A percentile compares a stretch with the other conserved stretches of the same genome.
phyloP scores from a whole-genome alignment of 208 protist species.

The Leishmania tarentolae region DNA sequence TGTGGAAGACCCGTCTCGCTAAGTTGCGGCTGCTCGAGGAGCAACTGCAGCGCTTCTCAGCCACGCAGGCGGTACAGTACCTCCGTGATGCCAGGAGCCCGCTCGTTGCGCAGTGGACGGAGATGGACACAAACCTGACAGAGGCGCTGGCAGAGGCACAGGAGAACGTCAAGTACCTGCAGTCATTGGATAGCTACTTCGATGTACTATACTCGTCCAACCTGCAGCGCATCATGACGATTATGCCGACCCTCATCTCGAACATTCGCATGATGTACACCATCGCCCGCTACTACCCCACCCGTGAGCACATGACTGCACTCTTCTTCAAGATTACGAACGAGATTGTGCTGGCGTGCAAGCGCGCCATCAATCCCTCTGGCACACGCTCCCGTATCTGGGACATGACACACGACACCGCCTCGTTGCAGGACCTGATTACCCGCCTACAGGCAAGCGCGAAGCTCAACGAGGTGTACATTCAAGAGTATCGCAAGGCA shows the following conservation, averaged over 20 bases:
- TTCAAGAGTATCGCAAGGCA: constrained; percentile 91
- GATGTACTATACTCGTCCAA: constrained; percentile 95
- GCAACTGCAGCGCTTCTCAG: constrained; percentile 80
- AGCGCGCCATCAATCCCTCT: constrained; percentile 90
- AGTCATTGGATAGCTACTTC: constrained; percentile 96
- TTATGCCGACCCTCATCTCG: constrained; percentile 94
- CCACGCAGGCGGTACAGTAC: constrained; percentile 87
- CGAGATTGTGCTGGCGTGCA: constrained; percentile 95
- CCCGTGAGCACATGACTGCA: constrained; percentile 94
- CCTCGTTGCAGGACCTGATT: constrained; percentile 81
- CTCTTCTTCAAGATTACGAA: constrained; percentile 98
- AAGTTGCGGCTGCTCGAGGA: constrained; percentile 93
- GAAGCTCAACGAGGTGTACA: constrained; percentile 94
- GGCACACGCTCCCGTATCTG: constrained; percentile 89
- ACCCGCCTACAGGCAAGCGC: constrained; percentile 87
- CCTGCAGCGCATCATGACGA: constrained; percentile 92
- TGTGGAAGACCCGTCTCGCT: constrained; percentile 94
- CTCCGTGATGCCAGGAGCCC: constrained; percentile 84
- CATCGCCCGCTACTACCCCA: constrained; percentile 97
- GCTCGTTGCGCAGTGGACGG: constrained; percentile 87
- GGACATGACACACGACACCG: constrained; percentile 85
- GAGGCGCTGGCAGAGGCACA: constrained; percentile 97
- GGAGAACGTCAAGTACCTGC: constrained; percentile 98
- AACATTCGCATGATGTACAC: constrained; percentile 98
- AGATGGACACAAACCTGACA: constrained; percentile 90